Percentiles rank a stretch among this genome's conserved stretches.
These are phyloP conservation scores for Phytophthora europaea DNA, from an alignment of 352 stramenopile species.

Conservation along the genomic window DNA sequence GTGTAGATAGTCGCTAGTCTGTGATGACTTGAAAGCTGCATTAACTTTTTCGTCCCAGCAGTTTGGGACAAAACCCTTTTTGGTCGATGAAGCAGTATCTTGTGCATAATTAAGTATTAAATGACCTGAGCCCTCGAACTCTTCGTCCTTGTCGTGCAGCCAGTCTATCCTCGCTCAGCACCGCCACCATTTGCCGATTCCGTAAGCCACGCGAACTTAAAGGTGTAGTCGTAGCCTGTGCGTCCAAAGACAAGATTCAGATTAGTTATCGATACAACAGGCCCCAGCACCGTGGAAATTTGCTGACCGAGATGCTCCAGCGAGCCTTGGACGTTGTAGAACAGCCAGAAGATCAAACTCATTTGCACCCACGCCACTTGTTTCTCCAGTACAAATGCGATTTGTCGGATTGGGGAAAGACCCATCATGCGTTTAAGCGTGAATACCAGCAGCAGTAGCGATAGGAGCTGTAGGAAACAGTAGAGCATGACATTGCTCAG, in stretches of 20 bases:
- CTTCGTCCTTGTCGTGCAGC: too few relatives aligned
- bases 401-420: constrained; percentile 24
- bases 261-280: background rate
- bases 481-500: constrained; percentile 20
- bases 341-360: constrained; percentile 45
- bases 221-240: constrained; percentile 27
- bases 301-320: constrained; percentile 6
- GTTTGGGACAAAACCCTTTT: too few relatives aligned
- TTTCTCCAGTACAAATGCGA: constrained; percentile 48
- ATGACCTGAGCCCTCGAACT: too few relatives aligned
- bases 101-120: too few relatives aligned
- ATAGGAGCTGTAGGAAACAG: constrained; percentile 15
- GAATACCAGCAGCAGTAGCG: constrained; percentile 1
- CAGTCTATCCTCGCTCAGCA: too few relatives aligned
- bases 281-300: background rate
- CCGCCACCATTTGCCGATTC: background rate
- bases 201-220: constrained; percentile 13
- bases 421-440: constrained; percentile 9
- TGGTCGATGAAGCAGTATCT: too few relatives aligned
- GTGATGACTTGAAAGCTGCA: too few relatives aligned
- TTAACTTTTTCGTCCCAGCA: too few relatives aligned
- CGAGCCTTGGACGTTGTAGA: constrained; percentile 33
- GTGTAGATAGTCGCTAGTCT: too few relatives aligned
- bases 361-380: constrained; percentile 31
- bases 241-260: background rate